A percentile compares a stretch with the other conserved stretches of the same genome.
phyloP scores from a whole-genome alignment of 2,329 filamentous ascomycete genomes.

The Aspergillus aculeatus region DNA sequence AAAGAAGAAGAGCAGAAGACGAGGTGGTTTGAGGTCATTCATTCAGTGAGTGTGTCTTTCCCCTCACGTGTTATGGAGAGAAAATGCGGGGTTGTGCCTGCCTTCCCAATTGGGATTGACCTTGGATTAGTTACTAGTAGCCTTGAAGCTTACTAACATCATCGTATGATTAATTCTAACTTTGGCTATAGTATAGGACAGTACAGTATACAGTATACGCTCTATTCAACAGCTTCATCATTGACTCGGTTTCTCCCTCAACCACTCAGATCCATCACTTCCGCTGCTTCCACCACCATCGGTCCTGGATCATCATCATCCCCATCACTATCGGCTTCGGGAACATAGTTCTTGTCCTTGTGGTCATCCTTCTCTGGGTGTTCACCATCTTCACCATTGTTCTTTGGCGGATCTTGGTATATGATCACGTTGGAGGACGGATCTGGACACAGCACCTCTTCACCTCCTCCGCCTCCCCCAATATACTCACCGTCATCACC shows the following conservation, averaged over 20 bases:
- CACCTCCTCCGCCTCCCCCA: not conserved
- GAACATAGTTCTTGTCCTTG: not conserved
- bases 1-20: not conserved
- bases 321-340: not conserved
- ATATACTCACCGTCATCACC: too few species aligned
- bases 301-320: not conserved
- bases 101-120: not conserved
- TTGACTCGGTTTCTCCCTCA: not conserved
- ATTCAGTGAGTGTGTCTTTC: not conserved
- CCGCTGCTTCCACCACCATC: not conserved
- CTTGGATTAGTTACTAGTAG: too few species aligned
- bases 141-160: too few species aligned
- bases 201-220: not conserved
- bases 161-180: too few species aligned
- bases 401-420: not conserved
- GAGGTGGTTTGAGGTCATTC: not conserved
- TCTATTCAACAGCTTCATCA: not conserved
- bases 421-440: too few species aligned
- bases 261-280: not conserved
- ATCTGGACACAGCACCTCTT: not conserved
- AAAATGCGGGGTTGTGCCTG: constrained; percentile 6
- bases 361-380: not conserved
- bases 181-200: too few species aligned
- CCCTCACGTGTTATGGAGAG: constrained; percentile 8
- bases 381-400: not conserved